Evolutionary conservation across 2,329 filamentous ascomycete genomes (phyloP), one percentile per base, ranked within the genome.

Genomic region (Claviceps fusiformis): DNA sequence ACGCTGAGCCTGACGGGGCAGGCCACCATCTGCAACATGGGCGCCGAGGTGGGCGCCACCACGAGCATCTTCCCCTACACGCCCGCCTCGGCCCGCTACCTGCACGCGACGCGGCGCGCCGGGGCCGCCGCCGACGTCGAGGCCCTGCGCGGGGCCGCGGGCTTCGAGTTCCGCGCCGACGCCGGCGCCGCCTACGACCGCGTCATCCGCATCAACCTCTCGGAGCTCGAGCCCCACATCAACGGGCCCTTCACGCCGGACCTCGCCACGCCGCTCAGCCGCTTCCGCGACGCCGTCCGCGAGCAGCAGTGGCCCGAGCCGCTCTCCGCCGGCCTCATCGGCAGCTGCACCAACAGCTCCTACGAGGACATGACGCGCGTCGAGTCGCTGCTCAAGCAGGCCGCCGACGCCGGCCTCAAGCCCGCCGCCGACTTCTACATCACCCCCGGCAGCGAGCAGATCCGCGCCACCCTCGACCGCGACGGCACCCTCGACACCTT

Each of bases 291-390:
- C 56, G 84, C 86, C 2, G 89, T 96, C 27, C 79, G 86, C 70
- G 79, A 86, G 63, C 89, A 96, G 70, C 75, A 86, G 52, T 98
- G 93, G 93, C 93, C 93, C 2, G 81, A 88, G 67, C 89, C 85
- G 59, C 86, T 98, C 58, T 93, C 90, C 13, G 92, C 93, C 31
- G 91, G 91, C 53, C 79, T 98, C 54, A 98, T 98, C 67, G 93
- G 93, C 58, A 95, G 90, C 74, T 98, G 93, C 77, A 98, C 93
- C 52, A 98, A 98, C 79, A 95, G 89, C 70, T 97, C 93, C 2
- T 98, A 97, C 70, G 87, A 96, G 72, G 93, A 98, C 68, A 98
- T 98, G 93, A 95, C 91, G 41, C 86, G 92, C 58, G 89, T 91
- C 15, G 92, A 96, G 72, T 83, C 90, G 66, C 81, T 98, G 55